These are phyloP conservation scores for Albophoma yamanashiensis DNA, from an alignment of 2,329 filamentous ascomycete species.

Conservation along the genomic window DNA sequence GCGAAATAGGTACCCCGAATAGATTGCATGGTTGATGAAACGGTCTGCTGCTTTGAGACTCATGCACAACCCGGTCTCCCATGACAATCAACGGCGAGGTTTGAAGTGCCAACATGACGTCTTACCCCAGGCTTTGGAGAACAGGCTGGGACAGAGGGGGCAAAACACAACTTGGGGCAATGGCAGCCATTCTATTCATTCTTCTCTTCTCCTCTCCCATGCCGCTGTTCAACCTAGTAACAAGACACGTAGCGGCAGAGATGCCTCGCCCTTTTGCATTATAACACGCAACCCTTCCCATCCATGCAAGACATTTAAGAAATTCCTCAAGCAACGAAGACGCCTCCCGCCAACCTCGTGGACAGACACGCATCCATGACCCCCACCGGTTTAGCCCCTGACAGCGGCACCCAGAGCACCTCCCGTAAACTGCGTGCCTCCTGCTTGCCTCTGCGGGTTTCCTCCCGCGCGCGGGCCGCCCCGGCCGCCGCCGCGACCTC, in stretches of 20 bases:
- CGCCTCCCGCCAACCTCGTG: constrained; percentile 4
- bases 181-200: not conserved
- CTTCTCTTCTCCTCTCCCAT: not conserved
- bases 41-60: too few species aligned
- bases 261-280: not conserved
- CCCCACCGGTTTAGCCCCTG: constrained; percentile 34
- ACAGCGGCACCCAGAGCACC: constrained; percentile 65
- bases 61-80: not conserved
- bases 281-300: constrained; percentile 1
- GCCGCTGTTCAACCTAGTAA: not conserved
- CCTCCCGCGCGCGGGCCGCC: constrained; percentile 49
- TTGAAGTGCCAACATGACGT: not conserved
- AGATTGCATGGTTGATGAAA: too few species aligned
- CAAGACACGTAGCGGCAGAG: not conserved
- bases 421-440: constrained; percentile 72
- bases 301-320: not conserved
- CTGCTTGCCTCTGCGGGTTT: constrained; percentile 53
- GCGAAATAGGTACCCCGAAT: too few species aligned
- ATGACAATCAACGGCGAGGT: not conserved
- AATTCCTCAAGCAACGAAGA: constrained; percentile 2
- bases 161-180: not conserved
- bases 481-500: constrained; percentile 51
- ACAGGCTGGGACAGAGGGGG: too few species aligned
- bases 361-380: constrained; percentile 1
- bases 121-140: too few species aligned